Evolutionary conservation across 2,329 filamentous ascomycete genomes (phyloP).

Genomic region (Pezicula neosporulosa): DNA sequence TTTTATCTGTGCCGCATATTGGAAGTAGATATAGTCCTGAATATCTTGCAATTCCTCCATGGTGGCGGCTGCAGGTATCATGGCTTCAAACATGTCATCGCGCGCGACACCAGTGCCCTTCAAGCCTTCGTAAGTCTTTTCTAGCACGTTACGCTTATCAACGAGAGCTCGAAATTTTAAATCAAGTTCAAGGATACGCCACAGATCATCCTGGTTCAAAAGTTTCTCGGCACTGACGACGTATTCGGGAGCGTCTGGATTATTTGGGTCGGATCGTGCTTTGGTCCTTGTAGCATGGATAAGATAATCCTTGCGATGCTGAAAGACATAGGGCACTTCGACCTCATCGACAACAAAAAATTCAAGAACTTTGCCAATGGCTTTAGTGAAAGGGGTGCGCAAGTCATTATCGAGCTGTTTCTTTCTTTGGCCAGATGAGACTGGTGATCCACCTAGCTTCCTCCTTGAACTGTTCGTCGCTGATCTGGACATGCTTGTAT

Average conservation of each 20-base stretch:
- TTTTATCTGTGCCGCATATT: conserved; percentile 80
- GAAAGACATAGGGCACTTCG: conserved; percentile 96
- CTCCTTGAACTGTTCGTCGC: conserved; percentile 82
- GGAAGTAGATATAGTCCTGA: conserved; percentile 95
- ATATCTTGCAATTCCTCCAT: conserved; percentile 97
- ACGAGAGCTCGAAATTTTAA: conserved; percentile 91
- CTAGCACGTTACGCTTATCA: conserved; percentile 85
- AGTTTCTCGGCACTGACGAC: conserved; percentile 81
- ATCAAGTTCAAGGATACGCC: conserved; percentile 92
- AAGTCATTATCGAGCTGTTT: conserved; percentile 67
- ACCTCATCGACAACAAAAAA: conserved; percentile 94
- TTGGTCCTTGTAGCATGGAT: conserved; percentile 78
- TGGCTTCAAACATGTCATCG: conserved; percentile 75
- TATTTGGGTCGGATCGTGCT: conserved; percentile 54
- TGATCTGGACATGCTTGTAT: conserved; percentile 78
- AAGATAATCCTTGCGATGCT: conserved; percentile 96
- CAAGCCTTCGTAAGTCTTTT: conserved; percentile 73
- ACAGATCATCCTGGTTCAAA: conserved; percentile 87
- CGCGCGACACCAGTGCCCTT: conserved; percentile 57
- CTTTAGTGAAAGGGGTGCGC: conserved; percentile 78
- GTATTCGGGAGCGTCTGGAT: conserved; percentile 69
- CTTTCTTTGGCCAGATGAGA: conserved; percentile 82
- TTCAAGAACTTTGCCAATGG: conserved; percentile 87
- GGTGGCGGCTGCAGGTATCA: conserved; percentile 74
- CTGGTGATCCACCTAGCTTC: conserved; percentile 91